Base-by-base conservation (phyloP, 805 yeast genomes). In the Candida xiaguanensis region DNA sequence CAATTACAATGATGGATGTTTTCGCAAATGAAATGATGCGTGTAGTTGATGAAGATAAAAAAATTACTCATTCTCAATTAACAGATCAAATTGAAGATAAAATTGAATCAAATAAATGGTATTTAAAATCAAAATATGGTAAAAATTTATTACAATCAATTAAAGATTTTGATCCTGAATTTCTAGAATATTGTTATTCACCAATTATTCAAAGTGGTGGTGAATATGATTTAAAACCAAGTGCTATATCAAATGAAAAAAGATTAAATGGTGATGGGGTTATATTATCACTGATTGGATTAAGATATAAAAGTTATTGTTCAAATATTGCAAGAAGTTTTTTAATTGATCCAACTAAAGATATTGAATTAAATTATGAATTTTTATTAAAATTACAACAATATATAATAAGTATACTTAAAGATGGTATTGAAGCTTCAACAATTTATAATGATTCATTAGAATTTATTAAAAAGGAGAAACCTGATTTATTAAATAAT, bases 191-290 rank as follows among this genome's bases (percentile, higher is more conserved):
- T 96, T 85, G 95, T 48, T 88, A 86, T 60, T 79, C 89, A 40
- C 97, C 98, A 20, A 85, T 89, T 38, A 75, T 89, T 38, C 95
- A 88, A 65, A 83, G 95, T 50, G 95, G 95, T 39, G 88, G 87
- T 25, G 78, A 80, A 40, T 90, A 80, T 55, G 95, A 89, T 59
- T 69, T 90, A 54, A 81, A 75, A 52, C 90, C 95, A 31, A 80
- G 91, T 41, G 95, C 95, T 1, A 77, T 80, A 41, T 82, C 95
- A 1, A 77, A 78, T 38, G 74, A 78, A 43, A 76, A 77, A 32
- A 77, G 75, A 48, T 67, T 84, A 37, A 74, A 75, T 35, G 83
- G 86, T 7, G 67, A 67, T 32, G 91, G 95, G 17, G 88, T 85
- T 25, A 89, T 91, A 37, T 63, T 89, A 47, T 77, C 95, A 5